phyloP scores from a whole-genome alignment of 176 grass and related monocot species.

The Raddia guianensis region DNA sequence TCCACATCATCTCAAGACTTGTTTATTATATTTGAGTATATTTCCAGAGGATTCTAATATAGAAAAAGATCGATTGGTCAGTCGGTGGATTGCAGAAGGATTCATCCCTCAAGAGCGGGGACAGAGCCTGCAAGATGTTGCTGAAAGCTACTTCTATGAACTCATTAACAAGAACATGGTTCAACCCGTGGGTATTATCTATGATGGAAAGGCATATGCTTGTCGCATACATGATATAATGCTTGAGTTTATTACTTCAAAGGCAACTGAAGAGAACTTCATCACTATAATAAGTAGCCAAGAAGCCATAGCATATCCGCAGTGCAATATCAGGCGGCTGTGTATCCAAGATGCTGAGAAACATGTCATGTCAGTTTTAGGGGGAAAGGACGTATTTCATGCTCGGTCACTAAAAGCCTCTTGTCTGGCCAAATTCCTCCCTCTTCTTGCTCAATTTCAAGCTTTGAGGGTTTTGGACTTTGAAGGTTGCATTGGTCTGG shows the following conservation, averaged over 20 bases:
- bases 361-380: background rate
- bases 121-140: slow-evolving; percentile 28
- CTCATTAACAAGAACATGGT: slow-evolving; percentile 42
- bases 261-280: slow-evolving; percentile 44
- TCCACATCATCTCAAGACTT: slow-evolving; percentile 22
- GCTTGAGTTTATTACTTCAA: slow-evolving; percentile 28
- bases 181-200: slow-evolving; percentile 14
- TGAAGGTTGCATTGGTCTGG: background rate
- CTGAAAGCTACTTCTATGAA: slow-evolving; percentile 21
- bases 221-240: slow-evolving; percentile 40
- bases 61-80: slow-evolving; percentile 1
- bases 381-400: background rate
- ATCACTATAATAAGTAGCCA: background rate
- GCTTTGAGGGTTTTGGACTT: background rate
- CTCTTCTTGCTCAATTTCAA: background rate
- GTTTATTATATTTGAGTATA: slow-evolving; percentile 43
- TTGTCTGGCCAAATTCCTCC: background rate
- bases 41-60: slow-evolving; percentile 36
- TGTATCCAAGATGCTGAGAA: background rate
- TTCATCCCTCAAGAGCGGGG: slow-evolving; percentile 28
- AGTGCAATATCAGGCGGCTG: background rate
- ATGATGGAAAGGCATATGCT: slow-evolving; percentile 21
- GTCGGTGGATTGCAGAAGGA: slow-evolving; percentile 48
- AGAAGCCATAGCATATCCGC: background rate
- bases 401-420: background rate